Conservation (phyloP, 2,329 filamentous ascomycete species). For the Cercospora beticola region DNA sequence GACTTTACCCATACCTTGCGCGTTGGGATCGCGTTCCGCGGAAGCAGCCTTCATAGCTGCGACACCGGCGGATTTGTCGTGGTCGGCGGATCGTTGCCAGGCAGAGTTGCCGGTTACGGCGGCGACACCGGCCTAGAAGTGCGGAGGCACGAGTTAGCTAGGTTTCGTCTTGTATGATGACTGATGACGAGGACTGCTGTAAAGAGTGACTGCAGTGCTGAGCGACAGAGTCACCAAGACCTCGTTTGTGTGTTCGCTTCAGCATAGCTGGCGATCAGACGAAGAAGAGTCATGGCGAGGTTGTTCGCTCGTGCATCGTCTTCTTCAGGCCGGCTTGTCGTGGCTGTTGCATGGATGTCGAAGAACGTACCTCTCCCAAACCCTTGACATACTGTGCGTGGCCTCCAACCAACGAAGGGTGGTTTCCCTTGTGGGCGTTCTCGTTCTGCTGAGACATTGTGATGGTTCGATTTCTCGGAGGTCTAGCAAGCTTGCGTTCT, state of each 20-base stretch:
- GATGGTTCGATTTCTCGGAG: slow-evolving; percentile 25
- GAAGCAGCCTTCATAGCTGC: slow-evolving; percentile 62
- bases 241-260: background rate
- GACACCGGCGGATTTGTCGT: slow-evolving; percentile 63
- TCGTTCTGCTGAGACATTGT: slow-evolving; percentile 12
- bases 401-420: slow-evolving; percentile 61
- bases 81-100: slow-evolving; percentile 64
- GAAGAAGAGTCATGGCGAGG: background rate
- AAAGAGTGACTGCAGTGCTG: background rate
- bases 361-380: slow-evolving; percentile 61
- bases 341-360: background rate
- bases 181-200: background rate
- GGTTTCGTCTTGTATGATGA: background rate
- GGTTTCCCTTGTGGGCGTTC: slow-evolving; percentile 37
- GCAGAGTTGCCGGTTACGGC: slow-evolving; percentile 60
- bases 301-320: background rate
- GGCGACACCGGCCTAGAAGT: slow-evolving; percentile 57
- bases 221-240: background rate
- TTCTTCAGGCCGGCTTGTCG: background rate
- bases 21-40: slow-evolving; percentile 54
- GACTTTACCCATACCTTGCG: slow-evolving; percentile 59
- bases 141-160: background rate
- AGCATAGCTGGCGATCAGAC: background rate
- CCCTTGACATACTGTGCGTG: slow-evolving; percentile 71
- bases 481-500: background rate